Percentiles rank a stretch among this genome's conserved stretches.
Conservation (phyloP, 129 eudicot genomes). For the sunflower (Helianthus annuus) region DNA sequence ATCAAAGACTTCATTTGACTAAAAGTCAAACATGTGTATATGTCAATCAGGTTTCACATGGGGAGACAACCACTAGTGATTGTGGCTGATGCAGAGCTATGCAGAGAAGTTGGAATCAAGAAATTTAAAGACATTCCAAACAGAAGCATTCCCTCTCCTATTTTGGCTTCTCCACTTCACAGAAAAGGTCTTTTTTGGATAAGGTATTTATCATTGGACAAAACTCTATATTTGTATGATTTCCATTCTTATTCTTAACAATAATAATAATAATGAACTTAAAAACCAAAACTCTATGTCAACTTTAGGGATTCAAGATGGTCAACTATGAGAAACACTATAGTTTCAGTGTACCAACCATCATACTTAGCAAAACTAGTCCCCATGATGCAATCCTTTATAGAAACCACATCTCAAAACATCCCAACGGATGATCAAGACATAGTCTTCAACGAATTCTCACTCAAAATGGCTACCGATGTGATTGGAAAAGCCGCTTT, state of each 20-base stretch:
- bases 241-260: not conserved
- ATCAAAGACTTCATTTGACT: not conserved
- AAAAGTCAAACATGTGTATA: constrained; percentile 27
- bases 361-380: constrained; percentile 76
- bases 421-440: constrained; percentile 44
- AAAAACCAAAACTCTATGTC: not conserved
- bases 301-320: constrained; percentile 81
- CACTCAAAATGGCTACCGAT: constrained; percentile 80
- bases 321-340: constrained; percentile 93
- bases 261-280: not conserved
- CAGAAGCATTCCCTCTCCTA: constrained; percentile 95
- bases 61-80: constrained; percentile 93
- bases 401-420: constrained; percentile 52
- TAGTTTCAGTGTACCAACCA: constrained; percentile 91
- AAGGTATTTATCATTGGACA: constrained; percentile 39
- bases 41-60: constrained; percentile 78
- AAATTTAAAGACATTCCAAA: constrained; percentile 79
- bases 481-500: constrained; percentile 92
- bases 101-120: constrained; percentile 89
- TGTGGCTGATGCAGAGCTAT: constrained; percentile 89
- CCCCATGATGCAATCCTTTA: constrained; percentile 80
- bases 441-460: constrained; percentile 56
- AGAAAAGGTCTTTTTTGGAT: constrained; percentile 86
- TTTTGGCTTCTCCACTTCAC: constrained; percentile 91
- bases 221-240: not conserved